Evolutionary conservation across 192 early-diverging fungal species (phyloP).

Genomic region (Coemansia sp.): DNA sequence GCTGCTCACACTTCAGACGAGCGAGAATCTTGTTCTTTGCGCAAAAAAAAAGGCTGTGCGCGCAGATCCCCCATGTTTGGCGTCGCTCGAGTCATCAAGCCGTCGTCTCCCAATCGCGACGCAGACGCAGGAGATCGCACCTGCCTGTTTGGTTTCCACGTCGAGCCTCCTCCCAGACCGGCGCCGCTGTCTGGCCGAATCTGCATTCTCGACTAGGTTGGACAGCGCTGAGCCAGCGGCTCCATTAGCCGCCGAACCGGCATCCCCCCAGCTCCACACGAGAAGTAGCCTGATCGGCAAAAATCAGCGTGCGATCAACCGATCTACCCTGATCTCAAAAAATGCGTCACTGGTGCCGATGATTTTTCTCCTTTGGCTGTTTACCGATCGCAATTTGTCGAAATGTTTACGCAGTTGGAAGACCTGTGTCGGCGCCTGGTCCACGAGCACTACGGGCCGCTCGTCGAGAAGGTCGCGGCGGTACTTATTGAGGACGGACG

Average conservation of each 20-base stretch:
- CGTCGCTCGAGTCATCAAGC: too few species aligned
- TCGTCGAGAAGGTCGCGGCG: slow-evolving; percentile 55
- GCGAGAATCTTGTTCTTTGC: background rate
- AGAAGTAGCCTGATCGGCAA: too few species aligned
- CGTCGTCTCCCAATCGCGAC: too few species aligned
- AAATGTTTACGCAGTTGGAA: slow-evolving; percentile 43
- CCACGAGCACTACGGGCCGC: slow-evolving; percentile 72
- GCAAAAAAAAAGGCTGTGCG: background rate
- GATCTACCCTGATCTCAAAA: too few species aligned
- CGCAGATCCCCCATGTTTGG: background rate
- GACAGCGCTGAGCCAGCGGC: too few species aligned
- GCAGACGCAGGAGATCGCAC: background rate
- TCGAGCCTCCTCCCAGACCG: too few species aligned
- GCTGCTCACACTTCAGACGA: background rate
- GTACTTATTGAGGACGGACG: slow-evolving; percentile 58
- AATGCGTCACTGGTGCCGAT: too few species aligned
- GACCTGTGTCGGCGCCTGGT: slow-evolving; percentile 55
- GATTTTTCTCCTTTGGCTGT: background rate
- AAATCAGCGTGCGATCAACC: too few species aligned
- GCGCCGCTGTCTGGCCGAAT: too few species aligned
- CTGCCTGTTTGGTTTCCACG: background rate
- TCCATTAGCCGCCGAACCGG: too few species aligned
- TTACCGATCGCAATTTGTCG: background rate
- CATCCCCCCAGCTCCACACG: too few species aligned
- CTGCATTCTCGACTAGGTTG: too few species aligned